phyloP scores from a whole-genome alignment of 768 basidiomycete genomes.

The Hygrophoropsis aurantiaca region DNA sequence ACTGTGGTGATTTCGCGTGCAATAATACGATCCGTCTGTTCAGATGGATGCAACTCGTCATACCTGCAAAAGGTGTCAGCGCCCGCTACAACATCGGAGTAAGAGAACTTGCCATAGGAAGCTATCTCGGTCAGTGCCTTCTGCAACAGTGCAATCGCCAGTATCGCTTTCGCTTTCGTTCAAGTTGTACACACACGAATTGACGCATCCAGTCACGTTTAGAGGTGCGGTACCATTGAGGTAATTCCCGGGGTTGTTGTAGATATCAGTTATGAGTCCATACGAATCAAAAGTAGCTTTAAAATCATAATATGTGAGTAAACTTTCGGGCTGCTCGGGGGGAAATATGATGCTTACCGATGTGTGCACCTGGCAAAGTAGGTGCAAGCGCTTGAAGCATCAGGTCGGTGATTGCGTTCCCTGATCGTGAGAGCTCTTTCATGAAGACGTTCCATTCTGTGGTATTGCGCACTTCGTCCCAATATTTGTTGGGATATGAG shows the following conservation, averaged over 20 bases:
- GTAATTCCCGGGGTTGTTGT: conserved; percentile 47
- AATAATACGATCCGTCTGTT: conserved; percentile 51
- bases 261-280: conserved; percentile 59
- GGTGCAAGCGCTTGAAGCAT: conserved; percentile 51
- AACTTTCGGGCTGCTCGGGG: not conserved
- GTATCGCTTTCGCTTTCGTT: conserved; percentile 22
- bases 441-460: conserved; percentile 60
- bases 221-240: conserved; percentile 64
- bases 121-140: conserved; percentile 48
- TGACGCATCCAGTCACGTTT: conserved; percentile 54
- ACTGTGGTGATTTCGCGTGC: conserved; percentile 47
- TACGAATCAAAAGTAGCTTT: conserved; percentile 63
- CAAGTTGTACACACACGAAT: conserved; percentile 43
- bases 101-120: conserved; percentile 51
- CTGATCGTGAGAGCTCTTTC: conserved; percentile 49
- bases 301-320: not conserved
- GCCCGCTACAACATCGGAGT: not conserved
- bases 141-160: conserved; percentile 32
- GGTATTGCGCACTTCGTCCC: conserved; percentile 49
- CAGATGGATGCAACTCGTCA: conserved; percentile 57
- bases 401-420: conserved; percentile 51
- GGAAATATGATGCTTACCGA: conserved; percentile 42
- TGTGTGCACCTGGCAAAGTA: conserved; percentile 50
- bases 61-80: not conserved
- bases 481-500: conserved; percentile 52